These are phyloP conservation scores for Suillus cothurnatus DNA, from an alignment of 768 basidiomycete genomes.

Conservation along the genomic window DNA sequence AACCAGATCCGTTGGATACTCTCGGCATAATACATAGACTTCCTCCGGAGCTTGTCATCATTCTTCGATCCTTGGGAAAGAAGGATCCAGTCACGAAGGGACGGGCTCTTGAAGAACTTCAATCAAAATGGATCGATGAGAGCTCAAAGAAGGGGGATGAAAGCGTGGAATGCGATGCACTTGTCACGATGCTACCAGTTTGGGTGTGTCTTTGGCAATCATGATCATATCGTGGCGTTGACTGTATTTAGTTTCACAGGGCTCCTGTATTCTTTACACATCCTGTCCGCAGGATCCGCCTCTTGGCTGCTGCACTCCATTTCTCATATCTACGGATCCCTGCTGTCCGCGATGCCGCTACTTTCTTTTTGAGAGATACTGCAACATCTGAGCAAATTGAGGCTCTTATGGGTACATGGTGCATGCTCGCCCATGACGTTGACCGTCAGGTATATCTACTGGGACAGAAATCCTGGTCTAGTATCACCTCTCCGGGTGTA, in stretches of 20 bases:
- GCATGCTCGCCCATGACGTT: constrained; percentile 66
- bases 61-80: constrained; percentile 82
- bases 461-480: constrained; percentile 58
- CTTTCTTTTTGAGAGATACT: constrained; percentile 51
- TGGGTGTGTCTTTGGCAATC: constrained; percentile 66
- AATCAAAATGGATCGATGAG: constrained; percentile 63
- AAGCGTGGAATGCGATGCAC: constrained; percentile 31
- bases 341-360: constrained; percentile 47
- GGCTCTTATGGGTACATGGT: constrained; percentile 72
- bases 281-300: constrained; percentile 73
- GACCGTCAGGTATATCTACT: constrained; percentile 60
- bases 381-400: constrained; percentile 54
- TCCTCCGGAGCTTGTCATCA: constrained; percentile 81
- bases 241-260: constrained; percentile 70
- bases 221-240: constrained; percentile 10
- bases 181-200: constrained; percentile 76
- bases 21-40: constrained; percentile 73
- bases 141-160: constrained; percentile 46
- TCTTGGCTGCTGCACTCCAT: constrained; percentile 63
- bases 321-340: constrained; percentile 62
- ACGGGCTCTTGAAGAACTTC: constrained; percentile 85
- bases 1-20: constrained; percentile 86
- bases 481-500: constrained; percentile 26
- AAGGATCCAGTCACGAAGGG: constrained; percentile 86
- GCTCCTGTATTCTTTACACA: constrained; percentile 81